Evolutionary conservation across 192 early-diverging fungal genomes (phyloP).

Genomic region (Coemansia sp.): DNA sequence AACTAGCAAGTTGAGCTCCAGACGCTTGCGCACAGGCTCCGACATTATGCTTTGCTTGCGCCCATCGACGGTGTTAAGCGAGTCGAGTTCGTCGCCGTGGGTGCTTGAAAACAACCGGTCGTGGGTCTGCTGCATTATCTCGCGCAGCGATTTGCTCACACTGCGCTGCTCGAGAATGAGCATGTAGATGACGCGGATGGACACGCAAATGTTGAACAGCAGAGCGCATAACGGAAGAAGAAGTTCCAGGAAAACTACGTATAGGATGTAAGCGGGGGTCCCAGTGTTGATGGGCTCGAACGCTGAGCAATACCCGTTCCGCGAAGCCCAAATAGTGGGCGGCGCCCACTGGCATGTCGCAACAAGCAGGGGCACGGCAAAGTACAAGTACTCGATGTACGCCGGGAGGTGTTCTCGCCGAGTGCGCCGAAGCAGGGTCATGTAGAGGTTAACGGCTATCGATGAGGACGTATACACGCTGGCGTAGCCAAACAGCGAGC

Average conservation of each 20-base stretch:
- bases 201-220: slow-evolving; percentile 30
- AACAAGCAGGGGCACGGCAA: slow-evolving; percentile 16
- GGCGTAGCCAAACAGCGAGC: slow-evolving; percentile 18
- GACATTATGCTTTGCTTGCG: slow-evolving; percentile 11
- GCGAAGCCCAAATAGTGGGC: slow-evolving; percentile 26
- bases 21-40: background rate
- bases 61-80: background rate
- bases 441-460: slow-evolving; percentile 40
- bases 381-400: slow-evolving; percentile 39
- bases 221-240: slow-evolving; percentile 21
- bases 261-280: slow-evolving; percentile 20
- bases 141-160: slow-evolving; percentile 14
- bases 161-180: slow-evolving; percentile 23
- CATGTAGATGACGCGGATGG: slow-evolving; percentile 13
- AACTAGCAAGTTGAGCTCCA: slow-evolving; percentile 13
- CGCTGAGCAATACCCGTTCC: slow-evolving; percentile 20
- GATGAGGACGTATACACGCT: slow-evolving; percentile 35
- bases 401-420: slow-evolving; percentile 11
- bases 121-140: slow-evolving; percentile 11
- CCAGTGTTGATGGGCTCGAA: slow-evolving; percentile 19
- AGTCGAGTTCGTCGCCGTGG: background rate
- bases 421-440: slow-evolving; percentile 24
- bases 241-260: slow-evolving; percentile 20
- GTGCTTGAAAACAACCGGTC: background rate
- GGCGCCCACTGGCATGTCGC: slow-evolving; percentile 18